phyloP scores from a whole-genome alignment of 108 stramenopile genomes.

The Skeletonema marinoi region DNA sequence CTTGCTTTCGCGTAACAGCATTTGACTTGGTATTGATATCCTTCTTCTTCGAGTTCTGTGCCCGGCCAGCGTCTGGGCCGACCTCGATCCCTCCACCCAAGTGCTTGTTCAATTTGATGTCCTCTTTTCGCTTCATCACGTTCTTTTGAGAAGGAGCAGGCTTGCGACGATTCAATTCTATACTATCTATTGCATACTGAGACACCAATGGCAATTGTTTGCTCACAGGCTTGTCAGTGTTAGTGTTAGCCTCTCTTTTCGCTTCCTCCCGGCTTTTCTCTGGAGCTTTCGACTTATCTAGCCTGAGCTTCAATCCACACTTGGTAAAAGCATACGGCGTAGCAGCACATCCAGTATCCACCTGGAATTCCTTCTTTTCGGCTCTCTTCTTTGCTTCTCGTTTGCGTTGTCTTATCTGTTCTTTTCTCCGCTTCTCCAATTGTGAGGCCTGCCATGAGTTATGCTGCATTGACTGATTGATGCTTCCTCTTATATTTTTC shows the following conservation, averaged over 20 bases:
- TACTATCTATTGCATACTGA: neutral
- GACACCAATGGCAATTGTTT: neutral
- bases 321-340: conserved; percentile 30
- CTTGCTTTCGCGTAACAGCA: neutral
- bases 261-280: neutral
- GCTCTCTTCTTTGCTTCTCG: conserved; percentile 13
- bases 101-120: neutral
- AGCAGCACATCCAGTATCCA: conserved; percentile 24
- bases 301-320: conserved; percentile 43
- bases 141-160: neutral
- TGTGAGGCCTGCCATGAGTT: conserved; percentile 41
- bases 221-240: neutral
- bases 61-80: neutral
- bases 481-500: conserved; percentile 24
- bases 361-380: conserved; percentile 29
- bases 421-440: conserved; percentile 42
- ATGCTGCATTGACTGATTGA: conserved; percentile 28
- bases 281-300: neutral
- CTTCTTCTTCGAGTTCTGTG: neutral
- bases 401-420: conserved; percentile 41
- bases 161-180: neutral
- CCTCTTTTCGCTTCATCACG: neutral
- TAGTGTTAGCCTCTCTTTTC: neutral
- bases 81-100: neutral
- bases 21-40: neutral